These are phyloP conservation scores for Aspergillus bridgeri DNA, from an alignment of 495 filamentous ascomycete species.

Conservation along the genomic window DNA sequence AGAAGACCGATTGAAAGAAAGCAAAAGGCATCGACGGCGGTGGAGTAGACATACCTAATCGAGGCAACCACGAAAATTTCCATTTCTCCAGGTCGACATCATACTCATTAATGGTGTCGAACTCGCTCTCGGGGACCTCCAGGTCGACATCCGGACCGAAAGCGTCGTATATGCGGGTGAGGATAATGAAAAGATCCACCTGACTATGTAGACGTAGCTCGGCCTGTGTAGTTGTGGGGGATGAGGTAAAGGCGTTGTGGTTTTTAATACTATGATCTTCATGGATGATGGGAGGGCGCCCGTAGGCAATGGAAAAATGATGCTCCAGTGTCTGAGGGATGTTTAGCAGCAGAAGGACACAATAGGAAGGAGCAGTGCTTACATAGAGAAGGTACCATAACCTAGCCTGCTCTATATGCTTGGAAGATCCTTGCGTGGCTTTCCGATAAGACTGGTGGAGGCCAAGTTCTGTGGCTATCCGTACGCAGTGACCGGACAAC, in stretches of 20 bases:
- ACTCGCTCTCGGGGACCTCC: conserved; percentile 46
- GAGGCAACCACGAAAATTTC: conserved; percentile 47
- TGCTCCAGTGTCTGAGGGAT: conserved; percentile 47
- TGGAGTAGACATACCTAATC: conserved; percentile 42
- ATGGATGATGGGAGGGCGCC: conserved; percentile 52
- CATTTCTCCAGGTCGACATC: conserved; percentile 44
- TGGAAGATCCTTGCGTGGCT: conserved; percentile 43
- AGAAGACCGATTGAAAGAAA: neutral
- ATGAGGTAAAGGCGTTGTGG: conserved; percentile 47
- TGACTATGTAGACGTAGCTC: conserved; percentile 55
- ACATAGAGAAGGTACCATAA: conserved; percentile 54
- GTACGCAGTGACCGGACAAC: conserved; percentile 53
- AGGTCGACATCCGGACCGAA: conserved; percentile 58
- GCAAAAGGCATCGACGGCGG: neutral
- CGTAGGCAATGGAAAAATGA: conserved; percentile 54
- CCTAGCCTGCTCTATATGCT: conserved; percentile 45
- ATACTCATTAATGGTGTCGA: conserved; percentile 41
- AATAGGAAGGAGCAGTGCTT: conserved; percentile 17
- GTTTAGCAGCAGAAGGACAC: neutral
- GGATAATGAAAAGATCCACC: conserved; percentile 56
- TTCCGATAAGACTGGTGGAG: conserved; percentile 51
- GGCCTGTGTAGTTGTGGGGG: conserved; percentile 41
- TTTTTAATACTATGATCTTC: conserved; percentile 51
- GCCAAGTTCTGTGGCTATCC: conserved; percentile 52
- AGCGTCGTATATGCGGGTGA: conserved; percentile 54